phyloP scores from a whole-genome alignment of 495 filamentous ascomycete species.

The Oleoguttula mirabilis region DNA sequence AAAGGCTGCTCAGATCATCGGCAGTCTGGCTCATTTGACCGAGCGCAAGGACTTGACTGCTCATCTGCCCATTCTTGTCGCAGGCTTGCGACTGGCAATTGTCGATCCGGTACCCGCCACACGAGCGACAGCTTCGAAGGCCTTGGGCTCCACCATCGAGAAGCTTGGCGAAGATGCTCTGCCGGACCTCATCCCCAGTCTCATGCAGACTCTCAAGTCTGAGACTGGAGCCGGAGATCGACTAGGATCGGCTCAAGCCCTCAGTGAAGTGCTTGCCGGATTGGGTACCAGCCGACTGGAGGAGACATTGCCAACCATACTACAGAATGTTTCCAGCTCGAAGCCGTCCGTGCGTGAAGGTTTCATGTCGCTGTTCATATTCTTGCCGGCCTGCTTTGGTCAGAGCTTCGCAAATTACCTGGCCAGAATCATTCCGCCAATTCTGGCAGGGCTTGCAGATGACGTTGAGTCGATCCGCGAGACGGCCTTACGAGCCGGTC shows the following conservation, averaged over 20 bases:
- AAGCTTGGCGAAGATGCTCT: conserved; percentile 95
- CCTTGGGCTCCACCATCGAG: conserved; percentile 86
- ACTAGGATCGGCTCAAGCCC: conserved; percentile 89
- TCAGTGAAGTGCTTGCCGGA: conserved; percentile 91
- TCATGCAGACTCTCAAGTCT: conserved; percentile 95
- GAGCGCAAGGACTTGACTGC: conserved; percentile 86
- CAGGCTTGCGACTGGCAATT: conserved; percentile 74
- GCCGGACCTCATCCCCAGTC: conserved; percentile 90
- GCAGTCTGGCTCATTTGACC: conserved; percentile 90
- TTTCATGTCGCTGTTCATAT: conserved; percentile 99
- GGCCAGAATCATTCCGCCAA: conserved; percentile 89
- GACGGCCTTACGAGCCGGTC: conserved; percentile 81
- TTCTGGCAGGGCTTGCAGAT: conserved; percentile 86
- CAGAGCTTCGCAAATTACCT: conserved; percentile 97
- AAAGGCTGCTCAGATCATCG: conserved; percentile 93
- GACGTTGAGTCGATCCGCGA: conserved; percentile 93
- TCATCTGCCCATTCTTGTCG: conserved; percentile 85
- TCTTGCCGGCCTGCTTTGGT: conserved; percentile 95
- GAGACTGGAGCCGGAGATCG: conserved; percentile 92
- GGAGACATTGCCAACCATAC: conserved; percentile 89
- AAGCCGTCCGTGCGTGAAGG: conserved; percentile 88
- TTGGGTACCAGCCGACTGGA: conserved; percentile 84
- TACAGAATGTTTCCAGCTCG: conserved; percentile 88
- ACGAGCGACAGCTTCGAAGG: conserved; percentile 92
- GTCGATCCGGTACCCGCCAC: conserved; percentile 95